Base-by-base conservation (phyloP, 371 early-diverging fungal genomes). In the Coemansia sp. region DNA sequence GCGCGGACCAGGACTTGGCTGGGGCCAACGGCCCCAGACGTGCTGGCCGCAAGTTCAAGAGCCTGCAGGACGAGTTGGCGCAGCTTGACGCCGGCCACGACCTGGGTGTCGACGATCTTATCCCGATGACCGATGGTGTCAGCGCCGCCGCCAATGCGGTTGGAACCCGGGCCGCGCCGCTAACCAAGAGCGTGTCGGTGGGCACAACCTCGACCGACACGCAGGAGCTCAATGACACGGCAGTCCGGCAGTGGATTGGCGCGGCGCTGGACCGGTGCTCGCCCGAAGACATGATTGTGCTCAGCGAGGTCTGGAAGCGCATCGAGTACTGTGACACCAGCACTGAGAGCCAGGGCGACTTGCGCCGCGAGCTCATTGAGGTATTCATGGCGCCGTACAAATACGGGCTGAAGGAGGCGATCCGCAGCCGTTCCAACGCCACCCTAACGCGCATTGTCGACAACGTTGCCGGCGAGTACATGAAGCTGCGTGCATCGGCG, bases 251-350 rank as follows among this genome's bases (percentile, higher is more conserved):
- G 47, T 68, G 65, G 75, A 50, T 77, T 14, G 43, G 59, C 48
- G 16, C 49, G 16, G 43, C 57, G 50, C 59, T 77, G 43, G 48
- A 42, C 14, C 45, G 58, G 38, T 74, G 61, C 56, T 65, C 75
- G n/a, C 50, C 77, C 31, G 69, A 77, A 38, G 77, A 77, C 52
- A 54, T 74, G 62, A 51, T 77, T 13, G 36, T 74, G 1, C 61
- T 77, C 20, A 49, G 54, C 59, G 77, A 77, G 50, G 64, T 73
- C 41, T 77, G 77, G 77, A 72, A 62, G 47, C 77, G 77, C 54
- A 58, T 74, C 39, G 65, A 65, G 56, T 64, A 65, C 56, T 64
- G 62, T 47, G 75, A 72, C 10, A 36, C 49, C 10, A 55, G 50
- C 55, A 38, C 62, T 8, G 56, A 68, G 20, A 51, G 45, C 47